A percentile compares a stretch with the other conserved stretches of the same genome.
Conservation (phyloP, 192 early-diverging fungal genomes). For the Gamsiella multidivaricata region DNA sequence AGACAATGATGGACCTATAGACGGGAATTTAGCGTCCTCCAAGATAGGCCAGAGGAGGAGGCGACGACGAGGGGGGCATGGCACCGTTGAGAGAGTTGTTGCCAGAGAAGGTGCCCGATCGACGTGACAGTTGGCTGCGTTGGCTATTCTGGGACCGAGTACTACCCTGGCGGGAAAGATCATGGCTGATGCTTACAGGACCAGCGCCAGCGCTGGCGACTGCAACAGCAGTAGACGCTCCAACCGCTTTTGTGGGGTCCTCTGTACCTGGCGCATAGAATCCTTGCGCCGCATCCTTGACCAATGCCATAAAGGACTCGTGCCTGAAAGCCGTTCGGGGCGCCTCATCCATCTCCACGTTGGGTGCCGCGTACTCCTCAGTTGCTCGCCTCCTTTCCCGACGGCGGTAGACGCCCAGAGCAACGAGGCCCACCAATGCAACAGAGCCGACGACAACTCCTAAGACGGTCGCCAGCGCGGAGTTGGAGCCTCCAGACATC, state of each 20-base stretch:
- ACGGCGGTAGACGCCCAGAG: conserved; percentile 38
- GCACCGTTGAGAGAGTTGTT: conserved; percentile 22
- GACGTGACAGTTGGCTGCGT: conserved; percentile 28
- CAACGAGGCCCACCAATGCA: conserved; percentile 30
- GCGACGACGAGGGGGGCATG: conserved; percentile 18
- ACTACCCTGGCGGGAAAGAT: conserved; percentile 30
- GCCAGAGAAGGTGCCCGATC: conserved; percentile 19
- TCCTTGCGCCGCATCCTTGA: conserved; percentile 50
- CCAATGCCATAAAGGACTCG: conserved; percentile 51
- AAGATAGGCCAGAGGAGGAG: conserved; percentile 43
- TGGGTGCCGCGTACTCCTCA: background rate
- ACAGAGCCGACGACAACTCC: conserved; percentile 38
- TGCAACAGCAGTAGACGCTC: background rate
- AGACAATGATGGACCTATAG: background rate
- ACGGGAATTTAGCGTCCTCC: conserved; percentile 3
- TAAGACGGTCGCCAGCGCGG: conserved; percentile 12
- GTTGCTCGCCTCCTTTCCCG: conserved; percentile 16
- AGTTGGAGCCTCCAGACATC: conserved; percentile 29
- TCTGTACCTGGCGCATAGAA: conserved; percentile 51
- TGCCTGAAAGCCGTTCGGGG: conserved; percentile 51
- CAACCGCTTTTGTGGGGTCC: conserved; percentile 3
- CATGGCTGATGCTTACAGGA: background rate
- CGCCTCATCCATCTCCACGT: conserved; percentile 39
- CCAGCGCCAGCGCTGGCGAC: conserved; percentile 28
- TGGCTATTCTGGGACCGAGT: conserved; percentile 38